Evolutionary conservation across 352 stramenopile species (phyloP), one percentile per base, ranked within the genome.

Genomic region (Phytopythium vexans): DNA sequence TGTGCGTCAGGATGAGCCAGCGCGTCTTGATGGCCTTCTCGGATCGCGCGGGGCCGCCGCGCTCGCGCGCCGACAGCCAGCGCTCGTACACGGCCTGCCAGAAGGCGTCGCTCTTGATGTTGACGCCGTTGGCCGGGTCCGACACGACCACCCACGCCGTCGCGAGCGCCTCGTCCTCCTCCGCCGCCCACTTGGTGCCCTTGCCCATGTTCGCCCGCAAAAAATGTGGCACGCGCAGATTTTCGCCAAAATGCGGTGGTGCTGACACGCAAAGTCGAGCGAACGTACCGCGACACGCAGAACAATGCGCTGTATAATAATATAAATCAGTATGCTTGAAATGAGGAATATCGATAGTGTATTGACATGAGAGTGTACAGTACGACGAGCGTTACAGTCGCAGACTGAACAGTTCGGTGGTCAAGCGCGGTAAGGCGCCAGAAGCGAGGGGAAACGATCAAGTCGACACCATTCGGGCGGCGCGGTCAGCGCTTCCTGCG

Each of bases 21-120:
- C 52, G 55, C 41, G 52, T 62, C 47, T 62, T 62, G 40, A 62
- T 41, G 47, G 55, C 55, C 48, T 62, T 52, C 55, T 56, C 34
- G 12, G 55, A 56, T 8, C 55, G 55, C 55, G 35, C 47, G 16
- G 55, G 52, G 16, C 55, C 41, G 34, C 38, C 27, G 34, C 27
- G 14, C 3, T 12, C 48, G 48, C 48, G 48, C 48, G 31, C 16
- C 41, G 14, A 14, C 34, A 38, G 8, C 55, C 55, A 62, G 4
- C 31, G 32, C 8, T 43, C 55, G 55, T 62, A 53, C 27, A 62
- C 55, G 3, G 48, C 27, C 41, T 53, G 41, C 55, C 55, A 62
- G 48, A 56, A 62, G 47, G 43, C 47, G 48, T 62, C 55, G 35
- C 43, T 53, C 6, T 16, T 32, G 41, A 50, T 50, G 15, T 40